Percentiles rank a stretch among this genome's conserved stretches.
phyloP scores from a whole-genome alignment of 345 rosid species.

The Heritiera fomes region DNA sequence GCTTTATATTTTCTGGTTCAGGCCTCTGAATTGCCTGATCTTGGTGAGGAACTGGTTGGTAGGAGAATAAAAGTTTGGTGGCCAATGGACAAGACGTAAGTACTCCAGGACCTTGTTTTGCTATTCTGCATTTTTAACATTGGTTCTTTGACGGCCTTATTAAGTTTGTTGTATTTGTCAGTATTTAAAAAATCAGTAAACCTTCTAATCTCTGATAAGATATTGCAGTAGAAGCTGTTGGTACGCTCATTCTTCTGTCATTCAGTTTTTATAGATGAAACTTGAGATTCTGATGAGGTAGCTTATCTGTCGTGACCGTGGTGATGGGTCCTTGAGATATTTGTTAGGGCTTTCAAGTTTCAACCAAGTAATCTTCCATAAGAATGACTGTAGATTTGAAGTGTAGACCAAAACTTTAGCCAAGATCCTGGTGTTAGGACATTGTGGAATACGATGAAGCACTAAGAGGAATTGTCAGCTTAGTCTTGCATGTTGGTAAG shows the following conservation, averaged over 20 bases:
- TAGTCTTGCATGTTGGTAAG: neutral
- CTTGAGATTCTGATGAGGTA: neutral
- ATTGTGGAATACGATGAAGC: constrained; percentile 12
- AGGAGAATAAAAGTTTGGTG: constrained; percentile 67
- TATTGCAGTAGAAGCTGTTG: constrained; percentile 1
- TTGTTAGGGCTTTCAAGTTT: neutral
- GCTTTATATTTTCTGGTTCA: constrained; percentile 25
- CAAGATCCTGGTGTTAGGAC: neutral
- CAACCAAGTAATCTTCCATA: neutral
- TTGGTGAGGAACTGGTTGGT: constrained; percentile 48
- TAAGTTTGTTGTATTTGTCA: constrained; percentile 7
- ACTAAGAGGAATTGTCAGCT: neutral
- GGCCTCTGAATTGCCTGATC: constrained; percentile 35
- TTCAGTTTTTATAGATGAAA: neutral
- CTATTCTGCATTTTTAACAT: neutral
- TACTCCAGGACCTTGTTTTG: constrained; percentile 15
- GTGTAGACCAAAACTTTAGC: neutral
- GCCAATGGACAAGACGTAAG: constrained; percentile 70
- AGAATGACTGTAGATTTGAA: neutral
- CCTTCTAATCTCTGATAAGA: neutral
- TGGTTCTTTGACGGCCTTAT: constrained; percentile 6
- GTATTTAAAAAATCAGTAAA: neutral
- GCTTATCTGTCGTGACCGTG: neutral
- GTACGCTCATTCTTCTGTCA: neutral
- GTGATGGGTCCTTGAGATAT: neutral